These are phyloP conservation scores for Lolium multiflorum DNA, from an alignment of 176 grass and related monocot genomes.

Conservation along the genomic window DNA sequence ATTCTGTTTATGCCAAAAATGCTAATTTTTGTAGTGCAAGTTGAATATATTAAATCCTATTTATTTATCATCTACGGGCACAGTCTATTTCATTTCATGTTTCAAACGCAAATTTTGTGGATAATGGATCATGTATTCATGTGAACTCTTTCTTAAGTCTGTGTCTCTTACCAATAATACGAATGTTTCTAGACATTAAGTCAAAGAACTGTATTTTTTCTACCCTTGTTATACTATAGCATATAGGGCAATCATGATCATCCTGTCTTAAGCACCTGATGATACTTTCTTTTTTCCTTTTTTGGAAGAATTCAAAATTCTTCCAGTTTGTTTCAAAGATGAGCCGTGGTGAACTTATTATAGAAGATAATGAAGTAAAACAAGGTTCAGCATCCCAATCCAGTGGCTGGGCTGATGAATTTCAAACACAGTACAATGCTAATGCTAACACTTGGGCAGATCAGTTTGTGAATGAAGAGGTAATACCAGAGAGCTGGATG, in stretches of 20 bases:
- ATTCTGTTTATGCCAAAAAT: constrained; percentile 6
- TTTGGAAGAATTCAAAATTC: constrained; percentile 93
- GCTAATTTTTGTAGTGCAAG: not conserved
- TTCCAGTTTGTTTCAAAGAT: constrained; percentile 99
- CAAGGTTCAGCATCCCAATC: constrained; percentile 71
- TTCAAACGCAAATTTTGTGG: constrained; percentile 7
- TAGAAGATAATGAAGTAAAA: constrained; percentile 99
- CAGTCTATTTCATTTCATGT: constrained; percentile 11
- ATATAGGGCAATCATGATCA: constrained; percentile 29
- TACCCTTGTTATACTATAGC: constrained; percentile 19
- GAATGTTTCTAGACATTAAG: constrained; percentile 18
- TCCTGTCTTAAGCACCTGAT: constrained; percentile 47
- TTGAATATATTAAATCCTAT: not conserved
- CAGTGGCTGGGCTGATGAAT: constrained; percentile 92
- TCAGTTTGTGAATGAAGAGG: constrained; percentile 87
- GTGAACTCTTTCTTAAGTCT: not conserved
- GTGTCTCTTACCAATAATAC: constrained; percentile 8
- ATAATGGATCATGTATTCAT: not conserved
- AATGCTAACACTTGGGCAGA: constrained; percentile 86
- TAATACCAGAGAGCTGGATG: constrained; percentile 51
- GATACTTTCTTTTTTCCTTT: constrained; percentile 41
- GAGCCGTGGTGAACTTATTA: constrained; percentile 94
- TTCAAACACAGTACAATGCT: constrained; percentile 84
- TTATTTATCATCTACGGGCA: not conserved
- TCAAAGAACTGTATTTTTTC: constrained; percentile 16